Conservation (phyloP, 306 rosid species). For the Astragalus membranaceus region DNA sequence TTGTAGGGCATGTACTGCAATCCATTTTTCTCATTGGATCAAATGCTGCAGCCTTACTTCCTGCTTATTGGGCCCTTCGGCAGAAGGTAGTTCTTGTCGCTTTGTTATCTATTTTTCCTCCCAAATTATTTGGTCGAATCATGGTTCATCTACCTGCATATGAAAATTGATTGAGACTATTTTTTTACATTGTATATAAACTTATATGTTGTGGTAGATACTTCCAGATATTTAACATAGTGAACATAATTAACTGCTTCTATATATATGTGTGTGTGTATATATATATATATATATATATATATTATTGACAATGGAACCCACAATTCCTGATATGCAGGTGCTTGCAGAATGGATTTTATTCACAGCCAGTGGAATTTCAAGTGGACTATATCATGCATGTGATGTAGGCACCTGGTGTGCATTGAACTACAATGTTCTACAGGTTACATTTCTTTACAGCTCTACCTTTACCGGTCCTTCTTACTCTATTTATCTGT, state of each 20-base stretch:
- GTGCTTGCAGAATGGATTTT: constrained; percentile 87
- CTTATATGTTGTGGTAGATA: not conserved
- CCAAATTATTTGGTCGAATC: not conserved
- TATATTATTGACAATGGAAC: constrained; percentile 14
- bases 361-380: constrained; percentile 76
- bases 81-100: constrained; percentile 51
- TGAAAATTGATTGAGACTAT: not conserved
- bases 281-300: too few species aligned
- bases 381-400: constrained; percentile 89
- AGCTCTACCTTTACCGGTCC: constrained; percentile 11
- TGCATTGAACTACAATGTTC: constrained; percentile 50
- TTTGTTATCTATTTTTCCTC: not conserved
- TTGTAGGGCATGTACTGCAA: constrained; percentile 70
- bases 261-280: too few species aligned
- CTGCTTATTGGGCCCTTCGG: constrained; percentile 88
- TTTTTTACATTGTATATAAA: not conserved
- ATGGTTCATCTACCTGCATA: not conserved
- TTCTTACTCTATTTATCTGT: not conserved
- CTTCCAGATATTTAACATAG: not conserved
- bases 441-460: constrained; percentile 60
- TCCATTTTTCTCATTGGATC: constrained; percentile 77
- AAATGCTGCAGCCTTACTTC: constrained; percentile 81
- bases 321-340: constrained; percentile 39
- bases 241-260: not conserved
- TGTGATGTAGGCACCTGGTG: constrained; percentile 99